phyloP scores from a whole-genome alignment of 495 filamentous ascomycete genomes.

The Aspergillus ellipticus region DNA sequence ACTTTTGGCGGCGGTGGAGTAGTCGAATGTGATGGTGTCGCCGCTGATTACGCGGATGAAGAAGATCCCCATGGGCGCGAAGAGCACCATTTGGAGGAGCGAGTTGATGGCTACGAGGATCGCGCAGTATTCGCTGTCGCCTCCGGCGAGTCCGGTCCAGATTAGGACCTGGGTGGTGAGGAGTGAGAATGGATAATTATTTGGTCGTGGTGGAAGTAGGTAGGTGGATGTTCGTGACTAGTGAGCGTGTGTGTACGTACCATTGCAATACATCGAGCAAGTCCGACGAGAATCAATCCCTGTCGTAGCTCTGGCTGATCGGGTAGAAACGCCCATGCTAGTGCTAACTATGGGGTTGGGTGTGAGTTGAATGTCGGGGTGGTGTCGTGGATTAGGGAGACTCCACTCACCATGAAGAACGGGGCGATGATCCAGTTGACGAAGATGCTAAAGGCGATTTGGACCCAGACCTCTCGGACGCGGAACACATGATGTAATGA shows the following conservation, averaged over 20 bases:
- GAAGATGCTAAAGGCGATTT: conserved; percentile 72
- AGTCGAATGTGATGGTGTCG: conserved; percentile 49
- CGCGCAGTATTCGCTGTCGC: conserved; percentile 81
- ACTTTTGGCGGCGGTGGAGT: conserved; percentile 68
- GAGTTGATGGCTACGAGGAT: conserved; percentile 89
- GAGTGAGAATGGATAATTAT: too few species aligned
- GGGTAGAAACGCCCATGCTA: conserved; percentile 80
- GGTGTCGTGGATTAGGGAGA: neutral
- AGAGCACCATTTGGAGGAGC: conserved; percentile 80
- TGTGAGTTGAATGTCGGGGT: conserved; percentile 49
- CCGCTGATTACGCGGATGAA: conserved; percentile 70
- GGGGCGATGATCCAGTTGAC: conserved; percentile 91
- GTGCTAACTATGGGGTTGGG: conserved; percentile 49
- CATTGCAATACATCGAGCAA: conserved; percentile 84
- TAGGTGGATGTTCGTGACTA: too few species aligned
- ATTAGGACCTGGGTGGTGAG: conserved; percentile 59
- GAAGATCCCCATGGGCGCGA: conserved; percentile 73
- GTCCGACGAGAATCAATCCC: conserved; percentile 72
- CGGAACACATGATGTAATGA: conserved; percentile 66
- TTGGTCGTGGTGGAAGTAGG: too few species aligned
- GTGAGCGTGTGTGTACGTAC: conserved; percentile 41
- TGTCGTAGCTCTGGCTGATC: conserved; percentile 64
- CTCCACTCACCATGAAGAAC: conserved; percentile 77
- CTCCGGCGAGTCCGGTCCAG: conserved; percentile 75
- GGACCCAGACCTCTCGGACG: conserved; percentile 60